Evolutionary conservation across 768 basidiomycete species (phyloP).

Genomic region (Russula emetica): DNA sequence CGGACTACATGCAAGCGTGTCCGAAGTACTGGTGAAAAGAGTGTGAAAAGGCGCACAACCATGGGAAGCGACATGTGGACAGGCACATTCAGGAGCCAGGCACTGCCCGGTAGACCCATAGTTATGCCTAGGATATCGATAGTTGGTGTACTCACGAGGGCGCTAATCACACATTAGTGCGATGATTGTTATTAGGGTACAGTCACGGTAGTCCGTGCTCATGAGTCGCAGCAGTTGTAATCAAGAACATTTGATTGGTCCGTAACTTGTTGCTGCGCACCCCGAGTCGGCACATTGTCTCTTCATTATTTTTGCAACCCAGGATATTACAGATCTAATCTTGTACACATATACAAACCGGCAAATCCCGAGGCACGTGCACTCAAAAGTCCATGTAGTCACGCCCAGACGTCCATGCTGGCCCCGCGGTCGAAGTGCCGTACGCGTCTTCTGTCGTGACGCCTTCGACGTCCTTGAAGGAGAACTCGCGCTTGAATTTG

Average conservation of each 20-base stretch:
- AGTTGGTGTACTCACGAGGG: neutral
- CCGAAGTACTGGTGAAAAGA: no score
- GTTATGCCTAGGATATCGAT: neutral
- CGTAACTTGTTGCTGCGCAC: neutral
- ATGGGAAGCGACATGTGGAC: neutral
- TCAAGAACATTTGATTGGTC: neutral
- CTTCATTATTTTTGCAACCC: no score
- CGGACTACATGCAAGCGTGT: neutral
- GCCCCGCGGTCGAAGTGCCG: slow-evolving; percentile 28
- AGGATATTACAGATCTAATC: slow-evolving; percentile 6
- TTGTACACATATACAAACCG: slow-evolving; percentile 12
- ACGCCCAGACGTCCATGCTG: slow-evolving; percentile 29
- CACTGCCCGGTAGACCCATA: neutral
- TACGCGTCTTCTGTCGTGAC: slow-evolving; percentile 34
- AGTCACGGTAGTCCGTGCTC: neutral
- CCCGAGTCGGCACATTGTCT: no score
- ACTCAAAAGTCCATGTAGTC: slow-evolving; percentile 32
- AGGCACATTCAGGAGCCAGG: neutral
- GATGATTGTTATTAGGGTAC: neutral
- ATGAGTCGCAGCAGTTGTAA: neutral
- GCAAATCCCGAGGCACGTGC: slow-evolving; percentile 5
- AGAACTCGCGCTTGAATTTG: slow-evolving; percentile 80
- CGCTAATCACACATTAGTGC: neutral
- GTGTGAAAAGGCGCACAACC: neutral
- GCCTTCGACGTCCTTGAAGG: slow-evolving; percentile 66